Conservation (phyloP, 2,329 filamentous ascomycete species). For the Alternaria infectoria region DNA sequence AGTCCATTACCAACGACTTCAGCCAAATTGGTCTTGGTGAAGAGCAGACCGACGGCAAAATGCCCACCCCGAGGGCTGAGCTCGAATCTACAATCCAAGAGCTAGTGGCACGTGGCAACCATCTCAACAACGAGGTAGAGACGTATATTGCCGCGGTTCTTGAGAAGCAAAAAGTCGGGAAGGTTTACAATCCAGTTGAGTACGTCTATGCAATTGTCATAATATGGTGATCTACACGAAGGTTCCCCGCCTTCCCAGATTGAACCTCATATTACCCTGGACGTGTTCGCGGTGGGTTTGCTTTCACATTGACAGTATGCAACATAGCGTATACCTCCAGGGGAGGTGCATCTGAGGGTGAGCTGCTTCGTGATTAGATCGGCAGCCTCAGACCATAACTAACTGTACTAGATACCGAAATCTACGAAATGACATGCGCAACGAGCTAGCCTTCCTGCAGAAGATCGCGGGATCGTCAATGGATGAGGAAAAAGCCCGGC, state of each 20-base stretch:
- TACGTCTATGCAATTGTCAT: constrained; percentile 4
- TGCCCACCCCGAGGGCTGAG: constrained; percentile 13
- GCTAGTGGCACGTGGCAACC: constrained; percentile 48
- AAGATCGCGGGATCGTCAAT: constrained; percentile 34
- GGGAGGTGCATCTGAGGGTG: not conserved
- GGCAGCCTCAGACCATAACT: not conserved
- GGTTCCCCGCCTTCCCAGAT: not conserved
- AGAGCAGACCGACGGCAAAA: constrained; percentile 7
- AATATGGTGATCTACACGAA: not conserved
- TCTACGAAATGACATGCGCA: constrained; percentile 43
- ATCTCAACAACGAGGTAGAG: constrained; percentile 51
- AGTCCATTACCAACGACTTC: constrained; percentile 16
- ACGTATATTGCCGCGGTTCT: constrained; percentile 46
- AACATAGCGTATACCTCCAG: not conserved
- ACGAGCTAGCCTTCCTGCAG: constrained; percentile 43
- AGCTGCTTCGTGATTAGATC: not conserved
- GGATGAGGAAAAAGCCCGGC: constrained; percentile 47
- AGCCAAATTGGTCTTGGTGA: constrained; percentile 16
- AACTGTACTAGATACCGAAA: constrained; percentile 17
- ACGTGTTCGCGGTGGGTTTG: not conserved
- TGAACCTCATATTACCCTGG: not conserved
- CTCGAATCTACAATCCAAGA: constrained; percentile 35
- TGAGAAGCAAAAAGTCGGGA: constrained; percentile 36
- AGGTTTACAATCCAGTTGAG: constrained; percentile 47
- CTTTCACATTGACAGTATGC: not conserved